Percentiles rank a stretch among this genome's conserved stretches.
Conservation (phyloP, 768 basidiomycete species). For the Phylloporus sp. region DNA sequence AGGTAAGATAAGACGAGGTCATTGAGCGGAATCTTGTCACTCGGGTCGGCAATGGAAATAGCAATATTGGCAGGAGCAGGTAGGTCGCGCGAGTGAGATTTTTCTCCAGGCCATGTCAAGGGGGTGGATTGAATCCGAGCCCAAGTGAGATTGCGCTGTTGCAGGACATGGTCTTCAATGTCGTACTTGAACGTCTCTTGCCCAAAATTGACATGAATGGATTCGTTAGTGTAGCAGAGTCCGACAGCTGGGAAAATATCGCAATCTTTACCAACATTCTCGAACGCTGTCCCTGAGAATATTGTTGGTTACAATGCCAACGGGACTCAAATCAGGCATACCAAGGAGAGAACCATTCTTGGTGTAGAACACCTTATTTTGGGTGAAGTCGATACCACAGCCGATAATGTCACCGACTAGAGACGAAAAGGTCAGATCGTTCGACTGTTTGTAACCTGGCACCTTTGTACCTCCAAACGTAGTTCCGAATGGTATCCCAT, state of each 20-base stretch:
- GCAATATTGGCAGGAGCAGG: slow-evolving; percentile 3
- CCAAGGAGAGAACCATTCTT: slow-evolving; percentile 79
- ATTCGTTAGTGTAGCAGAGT: slow-evolving; percentile 74
- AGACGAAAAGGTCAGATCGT: slow-evolving; percentile 4
- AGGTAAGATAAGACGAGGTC: slow-evolving; percentile 78
- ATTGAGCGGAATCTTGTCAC: slow-evolving; percentile 57
- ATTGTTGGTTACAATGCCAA: slow-evolving; percentile 10
- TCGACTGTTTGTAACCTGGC: neutral
- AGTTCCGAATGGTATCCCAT: slow-evolving; percentile 70
- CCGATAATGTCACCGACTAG: slow-evolving; percentile 85
- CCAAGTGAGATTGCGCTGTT: slow-evolving; percentile 66
- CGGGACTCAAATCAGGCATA: slow-evolving; percentile 21
- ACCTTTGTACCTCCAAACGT: slow-evolving; percentile 69
- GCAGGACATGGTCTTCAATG: slow-evolving; percentile 82
- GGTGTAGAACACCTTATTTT: slow-evolving; percentile 80
- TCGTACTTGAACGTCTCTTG: slow-evolving; percentile 83
- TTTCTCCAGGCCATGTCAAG: slow-evolving; percentile 42
- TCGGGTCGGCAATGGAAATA: slow-evolving; percentile 38
- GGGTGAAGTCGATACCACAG: slow-evolving; percentile 88
- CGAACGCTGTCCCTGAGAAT: slow-evolving; percentile 59
- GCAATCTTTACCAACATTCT: slow-evolving; percentile 60
- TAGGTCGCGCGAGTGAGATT: slow-evolving; percentile 6
- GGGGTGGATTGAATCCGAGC: slow-evolving; percentile 56
- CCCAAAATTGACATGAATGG: slow-evolving; percentile 84
- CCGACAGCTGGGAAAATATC: slow-evolving; percentile 87